Conservation (phyloP, 164 flowering plant genomes). For the Aristolochia contorta region DNA sequence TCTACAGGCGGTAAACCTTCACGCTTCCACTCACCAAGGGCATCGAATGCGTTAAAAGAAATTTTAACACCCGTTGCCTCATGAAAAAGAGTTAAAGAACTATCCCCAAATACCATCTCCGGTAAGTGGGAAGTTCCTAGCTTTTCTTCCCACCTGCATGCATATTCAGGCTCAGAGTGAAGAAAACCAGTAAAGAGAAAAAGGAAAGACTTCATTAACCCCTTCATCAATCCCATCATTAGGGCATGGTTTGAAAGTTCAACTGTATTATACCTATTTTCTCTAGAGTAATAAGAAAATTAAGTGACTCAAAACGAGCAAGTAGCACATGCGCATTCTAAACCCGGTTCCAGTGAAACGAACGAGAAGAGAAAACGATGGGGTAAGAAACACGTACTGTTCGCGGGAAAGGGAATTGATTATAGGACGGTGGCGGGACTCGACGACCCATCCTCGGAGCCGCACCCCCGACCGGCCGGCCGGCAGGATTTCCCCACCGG, state of each 20-base stretch:
- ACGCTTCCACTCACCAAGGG: constrained; percentile 78
- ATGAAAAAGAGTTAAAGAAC: constrained; percentile 57
- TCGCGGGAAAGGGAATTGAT: constrained; percentile 3
- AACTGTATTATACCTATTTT: background rate
- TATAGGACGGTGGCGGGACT: constrained; percentile 3
- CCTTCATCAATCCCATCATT: background rate
- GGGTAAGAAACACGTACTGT: background rate
- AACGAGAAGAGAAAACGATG: background rate
- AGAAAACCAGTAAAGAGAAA: background rate
- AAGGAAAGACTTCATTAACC: background rate
- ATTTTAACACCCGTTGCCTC: constrained; percentile 39
- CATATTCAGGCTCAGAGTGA: constrained; percentile 1
- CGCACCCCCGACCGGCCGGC: constrained; percentile 1
- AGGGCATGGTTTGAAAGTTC: background rate
- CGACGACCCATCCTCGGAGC: constrained; percentile 4
- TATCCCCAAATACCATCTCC: constrained; percentile 95
- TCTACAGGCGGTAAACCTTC: constrained; percentile 89
- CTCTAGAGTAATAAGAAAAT: background rate
- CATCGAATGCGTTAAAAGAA: constrained; percentile 86
- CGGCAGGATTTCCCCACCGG: constrained; percentile 1
- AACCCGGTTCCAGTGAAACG: background rate
- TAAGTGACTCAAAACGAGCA: background rate
- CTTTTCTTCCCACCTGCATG: constrained; percentile 78
- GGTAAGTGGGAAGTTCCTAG: constrained; percentile 76
- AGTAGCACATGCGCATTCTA: background rate